Conservation (phyloP, 2,329 filamentous ascomycete genomes). For the Fusarium brachygibbosum region DNA sequence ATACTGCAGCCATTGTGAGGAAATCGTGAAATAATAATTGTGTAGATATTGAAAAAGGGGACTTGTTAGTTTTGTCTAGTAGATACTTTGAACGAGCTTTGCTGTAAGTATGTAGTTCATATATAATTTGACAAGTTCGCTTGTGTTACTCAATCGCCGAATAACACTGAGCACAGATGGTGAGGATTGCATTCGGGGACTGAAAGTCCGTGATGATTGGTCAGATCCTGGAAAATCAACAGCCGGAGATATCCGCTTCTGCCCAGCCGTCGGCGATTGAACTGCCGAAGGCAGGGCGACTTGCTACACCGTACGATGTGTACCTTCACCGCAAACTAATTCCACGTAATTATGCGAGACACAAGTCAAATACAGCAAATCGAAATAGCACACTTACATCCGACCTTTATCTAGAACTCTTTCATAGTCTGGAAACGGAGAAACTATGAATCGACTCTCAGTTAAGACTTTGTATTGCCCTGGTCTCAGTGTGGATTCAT, state of each 20-base stretch:
- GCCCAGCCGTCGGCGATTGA: slow-evolving; percentile 5
- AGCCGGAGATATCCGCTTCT: slow-evolving; percentile 1
- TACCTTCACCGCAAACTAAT: too few species aligned
- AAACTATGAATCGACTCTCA: background rate
- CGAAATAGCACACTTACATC: too few species aligned
- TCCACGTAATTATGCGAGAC: too few species aligned
- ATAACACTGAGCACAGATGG: background rate
- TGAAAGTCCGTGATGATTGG: background rate
- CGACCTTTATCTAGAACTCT: background rate
- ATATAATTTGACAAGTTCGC: background rate
- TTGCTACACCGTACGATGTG: too few species aligned
- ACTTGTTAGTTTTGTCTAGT: background rate
- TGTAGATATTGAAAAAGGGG: background rate
- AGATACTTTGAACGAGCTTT: background rate
- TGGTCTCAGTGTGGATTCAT: too few species aligned
- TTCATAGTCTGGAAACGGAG: background rate
- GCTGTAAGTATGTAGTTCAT: background rate
- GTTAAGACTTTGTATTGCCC: background rate
- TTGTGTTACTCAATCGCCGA: background rate
- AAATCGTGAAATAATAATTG: background rate
- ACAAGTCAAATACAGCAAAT: too few species aligned
- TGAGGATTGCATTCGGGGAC: background rate
- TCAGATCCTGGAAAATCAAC: accelerated
- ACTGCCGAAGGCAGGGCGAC: background rate
- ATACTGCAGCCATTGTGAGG: slow-evolving; percentile 14